A percentile compares a stretch with the other conserved stretches of the same genome.
These are phyloP conservation scores for Termitomyces sp. DNA, from an alignment of 768 basidiomycete species.

Conservation along the genomic window DNA sequence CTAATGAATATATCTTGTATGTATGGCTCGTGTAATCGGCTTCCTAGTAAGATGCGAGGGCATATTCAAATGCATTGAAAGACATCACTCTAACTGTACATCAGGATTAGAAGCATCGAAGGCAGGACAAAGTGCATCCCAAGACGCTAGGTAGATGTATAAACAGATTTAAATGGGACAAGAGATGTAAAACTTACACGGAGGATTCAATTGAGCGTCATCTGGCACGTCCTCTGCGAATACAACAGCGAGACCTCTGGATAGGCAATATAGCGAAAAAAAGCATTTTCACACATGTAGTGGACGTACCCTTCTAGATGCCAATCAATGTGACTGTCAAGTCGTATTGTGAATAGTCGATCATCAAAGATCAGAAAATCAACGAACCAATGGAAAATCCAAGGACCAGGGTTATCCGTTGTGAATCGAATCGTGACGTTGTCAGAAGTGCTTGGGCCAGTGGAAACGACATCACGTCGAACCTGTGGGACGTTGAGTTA, in stretches of 20 bases:
- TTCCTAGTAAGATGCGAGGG: too few relatives aligned
- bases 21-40: too few relatives aligned
- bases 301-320: slow-evolving; percentile 31
- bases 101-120: slow-evolving; percentile 7
- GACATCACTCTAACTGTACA: not conserved
- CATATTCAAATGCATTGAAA: too few relatives aligned
- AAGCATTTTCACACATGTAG: not conserved
- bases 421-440: slow-evolving; percentile 44
- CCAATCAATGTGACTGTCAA: slow-evolving; percentile 44
- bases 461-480: slow-evolving; percentile 27
- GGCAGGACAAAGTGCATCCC: slow-evolving; percentile 32
- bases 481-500: not conserved
- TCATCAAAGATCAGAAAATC: too few relatives aligned
- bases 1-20: too few relatives aligned
- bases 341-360: too few relatives aligned
- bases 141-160: slow-evolving; percentile 15
- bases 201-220: not conserved
- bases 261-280: not conserved
- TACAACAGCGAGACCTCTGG: slow-evolving; percentile 33
- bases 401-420: slow-evolving; percentile 47
- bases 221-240: slow-evolving; percentile 28
- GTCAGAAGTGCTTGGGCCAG: slow-evolving; percentile 20
- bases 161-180: not conserved
- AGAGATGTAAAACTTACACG: not conserved
- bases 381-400: slow-evolving; percentile 42